Conservation (phyloP, 2,329 filamentous ascomycete genomes). For the Ophiosphaerella narmari region DNA sequence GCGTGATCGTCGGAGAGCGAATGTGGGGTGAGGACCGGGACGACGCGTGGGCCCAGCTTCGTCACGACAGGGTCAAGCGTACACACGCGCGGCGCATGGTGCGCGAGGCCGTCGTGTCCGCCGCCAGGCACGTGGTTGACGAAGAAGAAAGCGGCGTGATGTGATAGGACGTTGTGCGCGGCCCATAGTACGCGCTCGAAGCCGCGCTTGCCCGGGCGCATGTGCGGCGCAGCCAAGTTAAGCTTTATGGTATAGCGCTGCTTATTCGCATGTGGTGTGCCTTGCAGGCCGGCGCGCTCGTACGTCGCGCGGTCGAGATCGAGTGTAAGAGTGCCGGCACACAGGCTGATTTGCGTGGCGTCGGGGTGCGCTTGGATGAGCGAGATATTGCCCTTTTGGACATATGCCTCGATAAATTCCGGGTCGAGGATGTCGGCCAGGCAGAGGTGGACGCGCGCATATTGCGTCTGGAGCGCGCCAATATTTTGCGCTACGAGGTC, state of each 20-base stretch:
- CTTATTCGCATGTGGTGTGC: constrained; percentile 68
- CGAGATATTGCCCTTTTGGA: constrained; percentile 78
- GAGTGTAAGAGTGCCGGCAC: constrained; percentile 71
- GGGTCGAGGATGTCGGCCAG: constrained; percentile 72
- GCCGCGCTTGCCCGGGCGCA: too few species aligned
- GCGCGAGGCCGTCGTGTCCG: too few species aligned
- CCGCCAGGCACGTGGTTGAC: too few species aligned
- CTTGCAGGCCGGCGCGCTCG: constrained; percentile 79
- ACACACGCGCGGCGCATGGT: too few species aligned
- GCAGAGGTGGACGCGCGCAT: constrained; percentile 73
- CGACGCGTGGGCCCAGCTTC: constrained; percentile 63
- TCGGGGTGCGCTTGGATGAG: constrained; percentile 71
- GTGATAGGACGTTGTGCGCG: too few species aligned
- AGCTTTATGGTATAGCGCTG: constrained; percentile 80
- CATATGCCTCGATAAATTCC: constrained; percentile 80
- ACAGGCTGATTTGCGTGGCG: constrained; percentile 70
- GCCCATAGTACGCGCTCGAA: too few species aligned
- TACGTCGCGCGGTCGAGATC: constrained; percentile 81
- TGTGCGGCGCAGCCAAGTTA: constrained; percentile 73
- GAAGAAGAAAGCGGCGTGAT: too few species aligned
- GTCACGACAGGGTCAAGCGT: too few species aligned
- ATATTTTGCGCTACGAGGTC: constrained; percentile 61
- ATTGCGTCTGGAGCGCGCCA: constrained; percentile 51
- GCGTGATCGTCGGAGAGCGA: constrained; percentile 63
- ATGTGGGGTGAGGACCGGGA: background rate